Base-by-base conservation (phyloP, 306 rosid species). In the Cucurbita pepo region DNA sequence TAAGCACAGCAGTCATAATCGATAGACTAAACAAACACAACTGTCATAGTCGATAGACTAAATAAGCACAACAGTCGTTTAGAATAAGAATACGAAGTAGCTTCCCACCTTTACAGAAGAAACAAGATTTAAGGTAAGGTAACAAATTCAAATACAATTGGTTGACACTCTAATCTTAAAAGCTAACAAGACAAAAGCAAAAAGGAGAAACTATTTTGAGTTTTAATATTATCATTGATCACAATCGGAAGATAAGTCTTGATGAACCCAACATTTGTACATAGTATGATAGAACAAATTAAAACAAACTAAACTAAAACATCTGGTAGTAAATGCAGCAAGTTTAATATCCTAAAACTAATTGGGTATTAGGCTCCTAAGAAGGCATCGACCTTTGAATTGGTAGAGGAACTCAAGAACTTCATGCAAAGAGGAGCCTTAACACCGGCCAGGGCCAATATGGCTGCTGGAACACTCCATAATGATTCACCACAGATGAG, bases 361-460 rank as follows among this genome's bases (percentile, higher is more conserved):
- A 22, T 22, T 15, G 2, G 53, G 51, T 16, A 43, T n/a, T 57
- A 58, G 19, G 59, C 65, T 18, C 10, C 16, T 54, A 87, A 70
- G 70, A 84, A 79, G 51, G 51, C 15, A n/a, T 84, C 83, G 40
- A 88, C 86, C 78, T 66, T 74, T 34, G 36, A 13, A 52, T 86
- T 84, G 10, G 48, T 83, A 19, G 87, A 30, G 36, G 78, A 72
- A 57, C 90, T 80, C 0, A 88, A 64, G 59, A 90, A 90, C 84
- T 82, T 86, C 96, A 88, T 90, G 82, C 91, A 88, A 37, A 90
- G 85, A 5, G 96, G 96, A 60, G 96, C 78, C 0, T 71, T 82
- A 4, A 75, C 72, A 34, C 84, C 81, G 2, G 76, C 83, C 19
- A 90, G 81, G 38, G 91, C 55, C 3, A 90, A 83, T 15, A 88